Evolutionary conservation across 768 basidiomycete genomes (phyloP), one percentile per base, ranked within the genome.

Genomic region (Amanita pallidorosea): DNA sequence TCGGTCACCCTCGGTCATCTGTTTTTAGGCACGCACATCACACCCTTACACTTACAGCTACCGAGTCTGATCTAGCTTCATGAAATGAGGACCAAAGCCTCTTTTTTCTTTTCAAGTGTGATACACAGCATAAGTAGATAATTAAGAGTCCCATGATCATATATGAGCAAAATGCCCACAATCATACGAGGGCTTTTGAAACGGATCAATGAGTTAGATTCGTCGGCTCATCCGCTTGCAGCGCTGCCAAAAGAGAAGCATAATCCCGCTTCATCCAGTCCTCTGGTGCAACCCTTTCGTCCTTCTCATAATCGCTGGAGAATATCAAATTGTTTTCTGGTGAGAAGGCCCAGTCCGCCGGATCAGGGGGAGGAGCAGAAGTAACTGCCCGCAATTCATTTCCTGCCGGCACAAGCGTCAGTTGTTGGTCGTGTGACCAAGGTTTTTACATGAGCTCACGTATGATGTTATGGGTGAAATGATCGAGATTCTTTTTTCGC

Each of bases 391-490:
- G 72, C 40, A 85, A 68, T 61, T 85, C 83, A 55, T 76, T 76
- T 44, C 73, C 79, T 74, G 55, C 36, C 53, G n/a, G 52, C 53
- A 49, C 40, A 47, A 27, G 47, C 41, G 5, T 47, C 20, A 22
- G 44, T 29, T 25, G 18, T 23, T 5, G 35, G 20, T 36, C 34
- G n/a, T 40, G 36, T 48, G 36, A 35, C 18, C 35, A 34, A 8
- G 15, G 2, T 5, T 23, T 42, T 8, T 22, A 33, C 56, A 52
- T 13, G 33, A 7, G 69, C 72, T 57, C 61, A 76, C 81, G 75
- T 56, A 85, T 83, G 61, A 85, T 81, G 58, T 76, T 78, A 47
- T 76, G 70, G 23, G 83, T 85, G 63, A 83, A 85, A 61, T 85
- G 79, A 58, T 86, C 83, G 57, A 84, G 70, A 62, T 83, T 81